phyloP scores from a whole-genome alignment of 2,329 filamentous ascomycete genomes.

The Ilyonectria mors-panacis region DNA sequence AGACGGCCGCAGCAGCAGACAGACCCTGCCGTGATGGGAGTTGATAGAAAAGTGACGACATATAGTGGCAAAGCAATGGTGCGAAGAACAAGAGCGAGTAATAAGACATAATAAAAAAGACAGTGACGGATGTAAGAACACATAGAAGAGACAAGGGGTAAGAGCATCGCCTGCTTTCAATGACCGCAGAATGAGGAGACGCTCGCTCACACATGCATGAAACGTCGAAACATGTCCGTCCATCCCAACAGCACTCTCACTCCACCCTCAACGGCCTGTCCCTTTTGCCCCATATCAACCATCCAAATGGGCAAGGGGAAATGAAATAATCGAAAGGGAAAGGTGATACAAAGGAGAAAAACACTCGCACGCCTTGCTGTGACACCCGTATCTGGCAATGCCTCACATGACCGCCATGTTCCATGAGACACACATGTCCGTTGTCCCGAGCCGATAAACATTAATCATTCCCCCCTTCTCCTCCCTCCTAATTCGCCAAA shows the following conservation, averaged over 20 bases:
- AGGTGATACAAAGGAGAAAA: constrained; percentile 23
- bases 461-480: constrained; percentile 41
- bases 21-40: not conserved
- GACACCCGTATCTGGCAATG: constrained; percentile 13
- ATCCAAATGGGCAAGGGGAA: constrained; percentile 12
- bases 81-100: not conserved
- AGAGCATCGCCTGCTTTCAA: constrained; percentile 18
- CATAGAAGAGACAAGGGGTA: not conserved
- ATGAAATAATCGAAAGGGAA: constrained; percentile 1
- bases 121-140: not conserved
- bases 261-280: not conserved
- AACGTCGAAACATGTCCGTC: constrained; percentile 12
- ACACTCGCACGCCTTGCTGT: constrained; percentile 8
- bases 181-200: constrained; percentile 22
- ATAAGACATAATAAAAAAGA: not conserved
- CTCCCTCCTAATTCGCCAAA: constrained; percentile 21
- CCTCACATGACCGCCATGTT: constrained; percentile 28
- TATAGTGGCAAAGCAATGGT: not conserved
- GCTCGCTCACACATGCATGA: constrained; percentile 30
- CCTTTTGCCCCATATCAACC: constrained; percentile 6
- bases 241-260: constrained; percentile 5
- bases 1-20: not conserved
- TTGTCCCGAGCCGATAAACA: constrained; percentile 37
- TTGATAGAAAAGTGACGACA: not conserved
- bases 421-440: constrained; percentile 29